A percentile compares a stretch with the other conserved stretches of the same genome.
Evolutionary conservation across 768 basidiomycete species (phyloP).

Genomic region (Tephrocybe sp.): DNA sequence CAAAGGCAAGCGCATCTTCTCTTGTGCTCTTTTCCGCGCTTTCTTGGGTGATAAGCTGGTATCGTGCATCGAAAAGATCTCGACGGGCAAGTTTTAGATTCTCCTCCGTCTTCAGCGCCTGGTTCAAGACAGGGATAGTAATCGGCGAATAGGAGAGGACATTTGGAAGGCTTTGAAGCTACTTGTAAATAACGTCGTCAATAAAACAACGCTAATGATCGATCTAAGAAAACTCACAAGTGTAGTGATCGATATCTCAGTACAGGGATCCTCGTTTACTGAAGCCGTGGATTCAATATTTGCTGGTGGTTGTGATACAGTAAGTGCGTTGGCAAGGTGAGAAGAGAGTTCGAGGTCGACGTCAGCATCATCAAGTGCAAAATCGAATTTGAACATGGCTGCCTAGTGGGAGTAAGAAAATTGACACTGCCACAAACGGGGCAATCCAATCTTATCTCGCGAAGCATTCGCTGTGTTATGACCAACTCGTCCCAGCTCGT

Average conservation of each 20-base stretch:
- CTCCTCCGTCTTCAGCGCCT: not conserved
- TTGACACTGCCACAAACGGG: slow-evolving; percentile 15
- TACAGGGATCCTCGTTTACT: slow-evolving; percentile 22
- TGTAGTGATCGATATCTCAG: slow-evolving; percentile 31
- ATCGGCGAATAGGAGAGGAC: slow-evolving; percentile 82
- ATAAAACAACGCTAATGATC: not conserved
- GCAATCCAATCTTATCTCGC: too few species aligned
- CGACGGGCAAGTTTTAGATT: slow-evolving; percentile 59
- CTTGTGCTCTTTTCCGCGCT: slow-evolving; percentile 18
- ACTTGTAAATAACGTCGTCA: slow-evolving; percentile 21
- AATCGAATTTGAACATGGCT: slow-evolving; percentile 70
- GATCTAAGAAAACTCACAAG: slow-evolving; percentile 17
- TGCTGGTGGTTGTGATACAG: not conserved
- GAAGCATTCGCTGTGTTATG: too few species aligned
- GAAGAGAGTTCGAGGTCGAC: slow-evolving; percentile 19
- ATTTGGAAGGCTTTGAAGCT: slow-evolving; percentile 71
- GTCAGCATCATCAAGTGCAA: slow-evolving; percentile 51
- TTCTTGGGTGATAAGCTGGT: slow-evolving; percentile 77
- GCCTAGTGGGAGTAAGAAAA: not conserved
- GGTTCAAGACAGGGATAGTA: slow-evolving; percentile 40
- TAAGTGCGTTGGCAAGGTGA: slow-evolving; percentile 1
- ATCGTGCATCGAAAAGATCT: slow-evolving; percentile 95
- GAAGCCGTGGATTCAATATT: not conserved
- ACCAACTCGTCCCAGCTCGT: too few species aligned
- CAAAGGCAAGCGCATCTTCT: slow-evolving; percentile 44